These are phyloP conservation scores for Hemileia vastatrix DNA, from an alignment of 1,284 basidiomycete genomes.

Conservation along the genomic window DNA sequence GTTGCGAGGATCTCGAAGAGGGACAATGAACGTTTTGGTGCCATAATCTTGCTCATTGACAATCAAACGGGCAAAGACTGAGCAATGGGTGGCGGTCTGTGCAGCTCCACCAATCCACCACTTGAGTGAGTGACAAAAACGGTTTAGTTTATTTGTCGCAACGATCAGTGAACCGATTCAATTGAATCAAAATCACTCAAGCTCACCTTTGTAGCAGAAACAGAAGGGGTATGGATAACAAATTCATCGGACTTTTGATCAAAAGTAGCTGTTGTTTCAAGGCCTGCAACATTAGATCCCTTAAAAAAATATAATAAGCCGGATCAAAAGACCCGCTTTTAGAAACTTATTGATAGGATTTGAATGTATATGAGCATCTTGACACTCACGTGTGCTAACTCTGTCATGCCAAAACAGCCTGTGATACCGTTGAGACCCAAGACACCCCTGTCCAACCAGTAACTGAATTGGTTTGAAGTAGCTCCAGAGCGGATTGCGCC, in stretches of 20 bases:
- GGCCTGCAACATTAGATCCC: constrained; percentile 53
- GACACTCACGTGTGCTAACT: constrained; percentile 37
- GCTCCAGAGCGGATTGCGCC: constrained; percentile 47
- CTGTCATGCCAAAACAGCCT: constrained; percentile 54
- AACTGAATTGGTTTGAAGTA: constrained; percentile 47
- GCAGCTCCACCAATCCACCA: constrained; percentile 56
- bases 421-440: constrained; percentile 51
- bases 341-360: not conserved
- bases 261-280: constrained; percentile 54
- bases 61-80: constrained; percentile 53
- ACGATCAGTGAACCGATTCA: too few species aligned
- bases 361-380: not conserved
- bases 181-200: too few species aligned
- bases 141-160: not conserved
- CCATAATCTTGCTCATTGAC: constrained; percentile 52
- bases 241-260: constrained; percentile 52
- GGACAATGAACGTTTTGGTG: constrained; percentile 53
- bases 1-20: constrained; percentile 50
- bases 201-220: constrained; percentile 48
- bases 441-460: constrained; percentile 53
- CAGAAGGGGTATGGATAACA: constrained; percentile 51
- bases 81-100: constrained; percentile 52
- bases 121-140: constrained; percentile 1
- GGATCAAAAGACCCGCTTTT: not conserved
- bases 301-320: constrained; percentile 24